These are phyloP conservation scores for Tagetes erecta DNA, from an alignment of 129 eudicot species.

Conservation along the genomic window DNA sequence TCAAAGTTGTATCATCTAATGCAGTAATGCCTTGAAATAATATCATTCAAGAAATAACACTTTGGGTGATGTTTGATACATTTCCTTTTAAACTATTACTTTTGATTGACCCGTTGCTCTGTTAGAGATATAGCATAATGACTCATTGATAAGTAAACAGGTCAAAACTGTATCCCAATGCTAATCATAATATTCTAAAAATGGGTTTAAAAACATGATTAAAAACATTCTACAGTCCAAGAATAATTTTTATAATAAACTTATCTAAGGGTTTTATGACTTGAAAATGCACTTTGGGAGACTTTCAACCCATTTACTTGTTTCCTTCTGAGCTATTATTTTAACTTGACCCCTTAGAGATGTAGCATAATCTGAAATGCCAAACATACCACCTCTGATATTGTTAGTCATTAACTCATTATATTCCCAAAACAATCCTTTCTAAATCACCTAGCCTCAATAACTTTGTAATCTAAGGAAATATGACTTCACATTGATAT, in stretches of 20 bases:
- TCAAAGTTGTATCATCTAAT: background rate
- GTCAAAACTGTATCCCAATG: background rate
- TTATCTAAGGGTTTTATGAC: background rate
- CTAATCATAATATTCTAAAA: background rate
- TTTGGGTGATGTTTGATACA: background rate
- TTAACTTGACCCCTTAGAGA: background rate
- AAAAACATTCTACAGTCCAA: background rate
- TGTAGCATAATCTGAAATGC: background rate
- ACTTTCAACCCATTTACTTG: background rate
- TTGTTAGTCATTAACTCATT: background rate
- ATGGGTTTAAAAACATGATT: no score
- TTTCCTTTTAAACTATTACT: background rate
- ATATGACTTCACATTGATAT: constrained; percentile 23
- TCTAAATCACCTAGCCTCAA: background rate
- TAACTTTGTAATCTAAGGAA: background rate
- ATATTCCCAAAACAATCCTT: background rate
- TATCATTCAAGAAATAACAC: background rate
- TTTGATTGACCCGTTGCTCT: background rate
- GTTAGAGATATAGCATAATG: constrained; percentile 5
- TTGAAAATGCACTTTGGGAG: background rate
- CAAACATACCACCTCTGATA: background rate
- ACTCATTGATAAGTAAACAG: background rate
- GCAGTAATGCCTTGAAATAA: background rate
- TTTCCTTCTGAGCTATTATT: background rate
- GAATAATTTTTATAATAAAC: background rate